Base-by-base conservation (phyloP, 2,329 filamentous ascomycete species). In the Westerdykella aurantiaca region DNA sequence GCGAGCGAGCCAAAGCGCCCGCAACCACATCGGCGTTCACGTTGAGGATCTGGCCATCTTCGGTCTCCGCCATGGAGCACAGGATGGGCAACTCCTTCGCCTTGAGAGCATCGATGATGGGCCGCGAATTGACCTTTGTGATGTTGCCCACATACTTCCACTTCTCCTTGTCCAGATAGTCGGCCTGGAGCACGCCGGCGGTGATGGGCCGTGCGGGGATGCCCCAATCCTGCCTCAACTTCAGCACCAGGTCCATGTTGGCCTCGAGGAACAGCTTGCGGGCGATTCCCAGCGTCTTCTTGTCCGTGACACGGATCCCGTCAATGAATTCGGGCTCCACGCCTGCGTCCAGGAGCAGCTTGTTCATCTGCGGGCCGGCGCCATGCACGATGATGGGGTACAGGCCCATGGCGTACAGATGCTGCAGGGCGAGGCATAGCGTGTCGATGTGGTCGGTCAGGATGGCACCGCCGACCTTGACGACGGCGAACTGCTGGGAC, bases 11-110 rank as follows among this genome's bases (percentile, higher is more conserved):
- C 48, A 98, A 77, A 72, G 96, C 91, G 52, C 90, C 90, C 23
- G 93, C 93, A 31, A 91, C 91, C 49, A 96, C 91, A 69, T 98
- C 93, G 31, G 93, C 93, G 62, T 98, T 98, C 67, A 98, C 93
- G 63, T 98, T 98, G 51, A 98, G 78, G 41, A 97, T 83, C 68
- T 91, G 88, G 7, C 93, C 93, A 51, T 95, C 89, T 38, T 83
- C 78, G 17, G 86, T 90, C 75, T 97, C 91, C 9, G 91, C 93
- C 85, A 97, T 95, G 49, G 90, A 97, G 17, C 90, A 96, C 55
- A 98, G 75, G 50, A 98, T 88, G 18, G 93, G 93, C 22, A 98
- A 78, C 63, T 91, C 91, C 87, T 60, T 93, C 84, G 69, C 64
- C 49, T 86, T 83, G 52, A 98, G 95, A 33, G 89, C 88, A 42